Conservation (phyloP, 805 yeast genomes). For the Dipodascus geniculatus region DNA sequence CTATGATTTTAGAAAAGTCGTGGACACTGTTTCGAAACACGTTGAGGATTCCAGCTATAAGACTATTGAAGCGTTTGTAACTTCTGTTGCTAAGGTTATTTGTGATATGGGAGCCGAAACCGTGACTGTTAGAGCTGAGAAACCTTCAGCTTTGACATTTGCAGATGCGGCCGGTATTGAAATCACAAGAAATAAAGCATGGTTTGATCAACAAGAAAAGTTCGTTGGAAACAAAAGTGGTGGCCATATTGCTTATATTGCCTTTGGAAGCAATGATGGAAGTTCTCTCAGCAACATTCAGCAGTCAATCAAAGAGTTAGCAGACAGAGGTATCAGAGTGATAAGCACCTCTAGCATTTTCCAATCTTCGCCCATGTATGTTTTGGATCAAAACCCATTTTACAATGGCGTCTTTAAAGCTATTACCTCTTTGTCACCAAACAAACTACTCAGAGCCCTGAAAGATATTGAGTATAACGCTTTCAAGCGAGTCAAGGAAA, state of each 20-base stretch:
- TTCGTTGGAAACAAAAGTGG: conserved; percentile 13
- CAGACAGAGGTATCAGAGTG: conserved; percentile 35
- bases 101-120: conserved; percentile 30
- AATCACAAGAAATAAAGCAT: conserved; percentile 37
- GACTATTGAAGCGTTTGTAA: conserved; percentile 87
- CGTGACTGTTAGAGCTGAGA: conserved; percentile 54
- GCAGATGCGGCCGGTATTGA: conserved; percentile 89
- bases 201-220: conserved; percentile 24
- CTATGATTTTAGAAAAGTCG: conserved; percentile 31
- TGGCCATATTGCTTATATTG: conserved; percentile 52
- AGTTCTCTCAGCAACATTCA: conserved; percentile 51
- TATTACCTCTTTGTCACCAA: conserved; percentile 51
- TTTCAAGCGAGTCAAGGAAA: conserved; percentile 57
- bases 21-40: conserved; percentile 40
- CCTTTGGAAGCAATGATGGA: conserved; percentile 87
- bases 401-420: conserved; percentile 72
- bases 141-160: conserved; percentile 79
- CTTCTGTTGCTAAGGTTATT: conserved; percentile 51
- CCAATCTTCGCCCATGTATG: conserved; percentile 89
- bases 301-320: conserved; percentile 39
- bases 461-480: conserved; percentile 71
- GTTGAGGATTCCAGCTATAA: conserved; percentile 76
- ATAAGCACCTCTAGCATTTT: conserved; percentile 64
- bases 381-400: conserved; percentile 65
- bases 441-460: conserved; percentile 44